These are phyloP conservation scores for Cladosporium sp. DNA, from an alignment of 2,329 filamentous ascomycete genomes.

Conservation along the genomic window DNA sequence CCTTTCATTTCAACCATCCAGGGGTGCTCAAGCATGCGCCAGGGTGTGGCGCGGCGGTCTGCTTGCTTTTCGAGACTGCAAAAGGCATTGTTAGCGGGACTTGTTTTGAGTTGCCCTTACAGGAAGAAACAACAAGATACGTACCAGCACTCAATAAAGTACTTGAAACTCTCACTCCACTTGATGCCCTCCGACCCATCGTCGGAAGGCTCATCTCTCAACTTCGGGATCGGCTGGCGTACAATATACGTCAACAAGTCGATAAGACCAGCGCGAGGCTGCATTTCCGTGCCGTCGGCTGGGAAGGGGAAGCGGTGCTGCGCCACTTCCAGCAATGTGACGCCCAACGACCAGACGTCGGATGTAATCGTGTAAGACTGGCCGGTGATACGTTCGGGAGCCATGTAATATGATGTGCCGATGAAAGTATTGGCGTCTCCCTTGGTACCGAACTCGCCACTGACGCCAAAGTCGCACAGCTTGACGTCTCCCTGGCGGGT, in stretches of 20 bases:
- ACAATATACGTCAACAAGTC: constrained; percentile 98
- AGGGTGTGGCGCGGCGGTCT: constrained; percentile 80
- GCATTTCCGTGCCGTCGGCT: constrained; percentile 92
- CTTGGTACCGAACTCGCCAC: constrained; percentile 96
- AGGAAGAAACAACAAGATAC: constrained; percentile 40
- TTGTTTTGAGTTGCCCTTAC: constrained; percentile 21
- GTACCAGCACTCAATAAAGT: constrained; percentile 99
- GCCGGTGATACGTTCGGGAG: constrained; percentile 93
- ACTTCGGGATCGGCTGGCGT: constrained; percentile 85
- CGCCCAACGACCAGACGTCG: constrained; percentile 96
- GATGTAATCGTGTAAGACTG: constrained; percentile 98
- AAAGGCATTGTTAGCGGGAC: too few species aligned
- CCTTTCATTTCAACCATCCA: constrained; percentile 97
- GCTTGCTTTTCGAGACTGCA: constrained; percentile 89
- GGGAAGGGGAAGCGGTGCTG: constrained; percentile 98
- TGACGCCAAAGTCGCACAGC: constrained; percentile 97
- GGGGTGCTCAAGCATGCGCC: constrained; percentile 98
- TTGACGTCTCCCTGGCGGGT: constrained; percentile 93
- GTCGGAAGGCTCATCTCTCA: constrained; percentile 71
- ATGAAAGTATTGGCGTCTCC: constrained; percentile 99
- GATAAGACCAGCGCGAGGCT: constrained; percentile 86
- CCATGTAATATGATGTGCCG: constrained; percentile 99
- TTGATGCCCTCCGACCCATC: constrained; percentile 63
- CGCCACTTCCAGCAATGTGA: constrained; percentile 97
- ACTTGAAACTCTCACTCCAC: constrained; percentile 98